These are phyloP conservation scores for Plasmopara viticola DNA, from an alignment of 352 stramenopile genomes.

Conservation along the genomic window DNA sequence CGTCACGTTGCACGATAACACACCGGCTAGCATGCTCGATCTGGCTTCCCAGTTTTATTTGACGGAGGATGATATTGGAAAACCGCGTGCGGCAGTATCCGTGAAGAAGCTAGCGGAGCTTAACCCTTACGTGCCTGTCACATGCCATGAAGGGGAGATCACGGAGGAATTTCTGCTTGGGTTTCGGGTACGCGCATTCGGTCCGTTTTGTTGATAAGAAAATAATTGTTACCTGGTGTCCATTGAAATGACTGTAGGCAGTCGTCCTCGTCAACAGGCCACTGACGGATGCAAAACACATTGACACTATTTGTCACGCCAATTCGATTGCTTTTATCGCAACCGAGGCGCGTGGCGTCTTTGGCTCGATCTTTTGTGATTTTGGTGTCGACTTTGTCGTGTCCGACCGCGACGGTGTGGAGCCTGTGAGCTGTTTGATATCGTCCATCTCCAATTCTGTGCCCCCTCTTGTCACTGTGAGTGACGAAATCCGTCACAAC, in stretches of 20 bases:
- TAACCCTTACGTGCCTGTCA: conserved; percentile 94
- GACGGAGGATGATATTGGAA: conserved; percentile 78
- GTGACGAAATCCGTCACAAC: conserved; percentile 95
- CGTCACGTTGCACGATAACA: conserved; percentile 93
- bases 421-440: conserved; percentile 90
- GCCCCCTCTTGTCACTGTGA: conserved; percentile 92
- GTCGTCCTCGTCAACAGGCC: conserved; percentile 85
- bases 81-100: conserved; percentile 81
- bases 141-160: conserved; percentile 56
- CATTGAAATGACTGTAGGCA: conserved; percentile 26
- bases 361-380: conserved; percentile 96
- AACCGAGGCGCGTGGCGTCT: conserved; percentile 89
- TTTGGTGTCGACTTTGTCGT: conserved; percentile 95
- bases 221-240: neutral
- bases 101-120: conserved; percentile 90
- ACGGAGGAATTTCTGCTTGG: conserved; percentile 57
- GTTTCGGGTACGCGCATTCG: conserved; percentile 56
- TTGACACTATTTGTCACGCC: conserved; percentile 82
- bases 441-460: conserved; percentile 86
- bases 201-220: neutral
- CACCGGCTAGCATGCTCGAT: conserved; percentile 77
- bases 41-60: conserved; percentile 97
- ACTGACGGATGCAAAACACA: conserved; percentile 56
- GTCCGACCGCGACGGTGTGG: conserved; percentile 91
- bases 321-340: conserved; percentile 91